Evolutionary conservation across 2,329 filamentous ascomycete genomes (phyloP).

Genomic region (Monosporascus sp.): DNA sequence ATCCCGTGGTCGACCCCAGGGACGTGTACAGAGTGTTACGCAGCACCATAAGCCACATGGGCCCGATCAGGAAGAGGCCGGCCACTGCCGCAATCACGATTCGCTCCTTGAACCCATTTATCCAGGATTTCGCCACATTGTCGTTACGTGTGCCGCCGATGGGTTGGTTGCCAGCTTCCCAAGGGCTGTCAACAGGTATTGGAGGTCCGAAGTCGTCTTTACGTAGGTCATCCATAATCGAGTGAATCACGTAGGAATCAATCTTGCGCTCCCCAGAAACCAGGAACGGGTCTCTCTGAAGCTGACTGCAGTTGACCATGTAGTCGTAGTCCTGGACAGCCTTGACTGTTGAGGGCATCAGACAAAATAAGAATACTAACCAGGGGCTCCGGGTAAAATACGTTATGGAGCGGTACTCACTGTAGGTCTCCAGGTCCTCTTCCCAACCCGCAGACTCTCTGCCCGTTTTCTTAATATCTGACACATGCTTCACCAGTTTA

Average conservation of each 20-base stretch:
- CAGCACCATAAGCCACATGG: constrained; percentile 20
- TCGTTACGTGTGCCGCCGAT: constrained; percentile 6
- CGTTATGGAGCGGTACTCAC: neutral
- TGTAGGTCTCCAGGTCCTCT: constrained; percentile 4
- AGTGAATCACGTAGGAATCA: constrained; percentile 9
- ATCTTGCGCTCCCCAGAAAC: constrained; percentile 9
- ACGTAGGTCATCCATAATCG: constrained; percentile 1
- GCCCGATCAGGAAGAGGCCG: constrained; percentile 13
- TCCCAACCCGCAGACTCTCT: constrained; percentile 1
- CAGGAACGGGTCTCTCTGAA: constrained; percentile 8
- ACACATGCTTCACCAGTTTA: constrained; percentile 4
- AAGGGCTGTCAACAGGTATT: neutral
- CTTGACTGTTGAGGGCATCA: constrained; percentile 1
- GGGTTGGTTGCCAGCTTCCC: constrained; percentile 5
- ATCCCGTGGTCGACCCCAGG: constrained; percentile 10
- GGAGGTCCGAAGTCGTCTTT: neutral
- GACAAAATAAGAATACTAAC: neutral
- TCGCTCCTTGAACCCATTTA: constrained; percentile 1
- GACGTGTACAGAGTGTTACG: constrained; percentile 2
- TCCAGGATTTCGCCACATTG: neutral
- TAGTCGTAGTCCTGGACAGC: constrained; percentile 14
- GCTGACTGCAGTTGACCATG: constrained; percentile 10
- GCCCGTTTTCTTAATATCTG: neutral
- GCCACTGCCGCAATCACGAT: constrained; percentile 5
- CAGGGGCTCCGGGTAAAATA: too few species aligned